A percentile compares a stretch with the other conserved stretches of the same genome.
These are phyloP conservation scores for Rhodocollybia butyracea DNA, from an alignment of 768 basidiomycete species.

Conservation along the genomic window DNA sequence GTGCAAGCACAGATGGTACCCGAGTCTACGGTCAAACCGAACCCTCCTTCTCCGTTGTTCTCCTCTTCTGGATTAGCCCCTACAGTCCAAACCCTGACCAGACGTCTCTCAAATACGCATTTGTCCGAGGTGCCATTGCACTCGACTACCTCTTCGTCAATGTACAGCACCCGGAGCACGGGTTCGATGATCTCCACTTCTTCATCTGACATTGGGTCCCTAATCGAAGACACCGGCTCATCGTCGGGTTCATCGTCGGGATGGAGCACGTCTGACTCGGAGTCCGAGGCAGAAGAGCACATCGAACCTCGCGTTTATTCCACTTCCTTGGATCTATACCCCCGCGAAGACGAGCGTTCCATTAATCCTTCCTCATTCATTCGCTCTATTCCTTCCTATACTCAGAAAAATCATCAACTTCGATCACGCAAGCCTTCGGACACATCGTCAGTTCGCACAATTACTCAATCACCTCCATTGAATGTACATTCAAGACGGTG, in stretches of 20 bases:
- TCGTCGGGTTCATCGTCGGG: conserved; percentile 52
- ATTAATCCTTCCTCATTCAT: conserved; percentile 44
- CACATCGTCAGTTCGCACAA: conserved; percentile 49
- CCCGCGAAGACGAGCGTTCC: conserved; percentile 1
- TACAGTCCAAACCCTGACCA: conserved; percentile 57
- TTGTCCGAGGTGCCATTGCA: conserved; percentile 27
- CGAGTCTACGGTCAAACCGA: conserved; percentile 37
- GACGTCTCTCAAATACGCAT: conserved; percentile 48
- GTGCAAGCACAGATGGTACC: conserved; percentile 43
- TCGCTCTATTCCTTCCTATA: conserved; percentile 43
- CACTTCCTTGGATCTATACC: conserved; percentile 2
- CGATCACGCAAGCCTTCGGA: conserved; percentile 45
- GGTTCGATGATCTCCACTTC: conserved; percentile 38
- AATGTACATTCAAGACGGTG: conserved; percentile 8
- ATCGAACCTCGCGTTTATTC: conserved; percentile 30
- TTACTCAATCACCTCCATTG: conserved; percentile 27
- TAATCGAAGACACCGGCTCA: conserved; percentile 62
- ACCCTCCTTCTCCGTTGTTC: conserved; percentile 23
- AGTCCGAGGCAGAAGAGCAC: conserved; percentile 44
- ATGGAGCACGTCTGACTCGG: conserved; percentile 50
- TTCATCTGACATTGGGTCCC: conserved; percentile 58
- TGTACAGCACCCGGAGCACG: conserved; percentile 41
- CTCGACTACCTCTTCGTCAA: conserved; percentile 25
- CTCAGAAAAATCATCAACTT: conserved; percentile 28
- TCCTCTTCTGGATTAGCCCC: conserved; percentile 39